Evolutionary conservation across 2,329 filamentous ascomycete genomes (phyloP).

Genomic region (Knufia petricola): DNA sequence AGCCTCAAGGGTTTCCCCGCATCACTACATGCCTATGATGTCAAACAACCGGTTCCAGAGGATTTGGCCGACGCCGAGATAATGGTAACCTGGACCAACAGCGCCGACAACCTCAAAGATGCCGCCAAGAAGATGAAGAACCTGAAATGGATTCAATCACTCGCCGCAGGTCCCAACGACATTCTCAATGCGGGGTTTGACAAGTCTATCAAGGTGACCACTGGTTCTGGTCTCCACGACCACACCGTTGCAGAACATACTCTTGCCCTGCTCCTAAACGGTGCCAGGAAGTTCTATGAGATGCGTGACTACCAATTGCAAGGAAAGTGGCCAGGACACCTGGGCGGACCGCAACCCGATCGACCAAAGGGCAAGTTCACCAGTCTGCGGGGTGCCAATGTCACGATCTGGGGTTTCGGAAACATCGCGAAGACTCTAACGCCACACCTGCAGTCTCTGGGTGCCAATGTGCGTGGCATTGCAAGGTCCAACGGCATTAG

Average conservation of each 20-base stretch:
- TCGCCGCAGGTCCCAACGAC: constrained; percentile 58
- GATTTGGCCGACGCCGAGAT: constrained; percentile 50
- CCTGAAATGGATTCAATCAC: constrained; percentile 56
- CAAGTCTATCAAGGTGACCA: constrained; percentile 43
- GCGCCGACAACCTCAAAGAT: constrained; percentile 46
- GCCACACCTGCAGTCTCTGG: constrained; percentile 45
- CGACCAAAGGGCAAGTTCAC: constrained; percentile 46
- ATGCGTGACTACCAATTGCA: constrained; percentile 51
- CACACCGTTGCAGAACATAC: constrained; percentile 57
- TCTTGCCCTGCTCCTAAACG: constrained; percentile 38
- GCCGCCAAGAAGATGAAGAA: constrained; percentile 47
- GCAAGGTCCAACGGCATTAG: constrained; percentile 49
- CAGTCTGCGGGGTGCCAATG: constrained; percentile 48
- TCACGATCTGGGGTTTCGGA: constrained; percentile 56
- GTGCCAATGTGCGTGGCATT: constrained; percentile 50
- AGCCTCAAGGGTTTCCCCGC: constrained; percentile 50
- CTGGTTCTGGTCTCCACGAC: constrained; percentile 55
- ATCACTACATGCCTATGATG: constrained; percentile 51
- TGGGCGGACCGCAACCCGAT: constrained; percentile 45
- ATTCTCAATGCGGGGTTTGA: constrained; percentile 54
- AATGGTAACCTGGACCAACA: constrained; percentile 55
- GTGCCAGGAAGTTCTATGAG: constrained; percentile 18
- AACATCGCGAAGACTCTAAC: constrained; percentile 55
- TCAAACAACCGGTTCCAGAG: constrained; percentile 46
- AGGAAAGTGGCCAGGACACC: constrained; percentile 50